Percentiles rank a stretch among this genome's conserved stretches.
phyloP scores from a whole-genome alignment of 73 alveolate genomes.

The Tetrahymena borealis region DNA sequence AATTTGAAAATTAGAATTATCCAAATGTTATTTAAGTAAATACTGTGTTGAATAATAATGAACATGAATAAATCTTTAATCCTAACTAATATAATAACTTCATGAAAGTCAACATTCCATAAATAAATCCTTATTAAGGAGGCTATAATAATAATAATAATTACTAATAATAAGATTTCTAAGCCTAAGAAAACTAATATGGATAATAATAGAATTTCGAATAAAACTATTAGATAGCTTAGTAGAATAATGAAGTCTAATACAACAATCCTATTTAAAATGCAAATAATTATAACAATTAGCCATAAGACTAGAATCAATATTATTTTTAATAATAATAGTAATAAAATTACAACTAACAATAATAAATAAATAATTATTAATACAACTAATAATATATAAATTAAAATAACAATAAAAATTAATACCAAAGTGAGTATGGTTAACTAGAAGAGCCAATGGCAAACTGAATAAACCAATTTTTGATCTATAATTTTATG shows the following conservation, averaged over 20 bases:
- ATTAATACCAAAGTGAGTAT: neutral
- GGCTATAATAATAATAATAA: no score
- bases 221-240: neutral
- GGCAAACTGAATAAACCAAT: neutral
- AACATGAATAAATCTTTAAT: neutral
- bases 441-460: neutral
- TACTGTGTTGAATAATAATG: neutral
- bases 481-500: no score
- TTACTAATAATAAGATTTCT: neutral
- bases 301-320: no score
- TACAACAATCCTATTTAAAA: neutral
- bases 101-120: neutral
- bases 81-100: neutral
- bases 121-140: neutral
- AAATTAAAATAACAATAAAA: no score
- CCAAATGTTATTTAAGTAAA: neutral
- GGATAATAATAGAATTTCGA: neutral
- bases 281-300: no score
- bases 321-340: no score
- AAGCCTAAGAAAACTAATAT: neutral
- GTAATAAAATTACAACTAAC: no score
- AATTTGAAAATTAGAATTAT: neutral
- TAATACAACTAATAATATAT: no score
- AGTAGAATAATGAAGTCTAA: neutral
- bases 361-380: no score